Evolutionary conservation across 2,329 filamentous ascomycete species (phyloP), one percentile per base, ranked within the genome.

Genomic region (Colletotrichum sp.): DNA sequence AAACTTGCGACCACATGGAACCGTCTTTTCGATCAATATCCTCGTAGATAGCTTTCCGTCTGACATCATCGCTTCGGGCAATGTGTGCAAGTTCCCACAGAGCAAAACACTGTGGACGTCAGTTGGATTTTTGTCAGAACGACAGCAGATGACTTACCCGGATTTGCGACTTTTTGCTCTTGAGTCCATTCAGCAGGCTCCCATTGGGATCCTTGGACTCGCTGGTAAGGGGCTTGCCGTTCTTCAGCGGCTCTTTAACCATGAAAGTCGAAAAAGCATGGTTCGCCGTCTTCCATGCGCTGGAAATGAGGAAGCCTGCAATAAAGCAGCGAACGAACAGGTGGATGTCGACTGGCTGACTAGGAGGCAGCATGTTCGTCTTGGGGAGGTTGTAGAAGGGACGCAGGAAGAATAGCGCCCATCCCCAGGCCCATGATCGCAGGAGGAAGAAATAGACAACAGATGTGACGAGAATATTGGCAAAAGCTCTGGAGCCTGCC

Each of bases 141-240:
- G 34, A 3, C 6, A 27, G 8, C 11, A 52, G 29, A 30, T 9
- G 16, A 82, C 88, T 80, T 85, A 94, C 93, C 85, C 92, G 93
- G 76, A 95, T 92, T 12, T 95, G 89, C 11, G 95, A 89, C 83
- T 96, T 97, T 86, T 96, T 97, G 78, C 93, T 93, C 82, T 93
- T 96, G 62, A 99, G 84, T 0, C 96, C 96, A 72, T 93, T 95
- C 65, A 99, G 84, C 32, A 99, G 88, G 82, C 95, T 98, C 44
- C 95, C 96, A 81, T 98, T 99, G 1, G 96, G 95, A 83, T 98
- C 96, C 82, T 95, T 97, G 19, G 95, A 95, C 79, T 96, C 95
- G 22, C 91, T 90, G 1, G 95, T 98, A 72, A 99, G 90, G 6
- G 96, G 96, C 80, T 93, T 91, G n/a, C 91, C 93, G 79, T 95